Evolutionary conservation across 768 basidiomycete species (phyloP).

Genomic region (Tulasnella sp.): DNA sequence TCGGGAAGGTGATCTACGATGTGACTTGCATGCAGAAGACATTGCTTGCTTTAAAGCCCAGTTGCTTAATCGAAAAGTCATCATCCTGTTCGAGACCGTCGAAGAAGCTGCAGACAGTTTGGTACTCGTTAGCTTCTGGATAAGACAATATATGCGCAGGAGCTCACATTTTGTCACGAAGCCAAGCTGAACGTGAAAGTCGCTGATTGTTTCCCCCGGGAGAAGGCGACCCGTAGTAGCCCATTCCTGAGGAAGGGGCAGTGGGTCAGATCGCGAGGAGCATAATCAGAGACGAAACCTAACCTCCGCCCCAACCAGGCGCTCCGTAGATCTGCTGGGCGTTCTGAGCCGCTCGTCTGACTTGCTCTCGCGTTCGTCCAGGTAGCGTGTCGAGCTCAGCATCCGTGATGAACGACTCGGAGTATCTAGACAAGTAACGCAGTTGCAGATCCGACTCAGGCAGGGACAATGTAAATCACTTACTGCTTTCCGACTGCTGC

Average conservation of each 20-base stretch:
- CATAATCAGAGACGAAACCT: constrained; percentile 36
- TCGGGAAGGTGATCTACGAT: neutral
- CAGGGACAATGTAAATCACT: constrained; percentile 23
- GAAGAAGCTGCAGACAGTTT: constrained; percentile 34
- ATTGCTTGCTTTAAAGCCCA: constrained; percentile 71
- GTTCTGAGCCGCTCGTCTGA: constrained; percentile 49
- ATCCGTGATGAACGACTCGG: constrained; percentile 55
- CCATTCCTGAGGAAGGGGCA: neutral
- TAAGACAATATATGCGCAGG: neutral
- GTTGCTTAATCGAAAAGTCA: constrained; percentile 41
- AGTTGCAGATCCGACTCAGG: neutral
- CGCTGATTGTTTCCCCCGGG: constrained; percentile 1
- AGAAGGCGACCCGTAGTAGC: constrained; percentile 5
- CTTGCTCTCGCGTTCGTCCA: constrained; percentile 55
- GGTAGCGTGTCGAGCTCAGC: constrained; percentile 50
- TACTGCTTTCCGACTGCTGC: constrained; percentile 66
- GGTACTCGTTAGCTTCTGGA: neutral
- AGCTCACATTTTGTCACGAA: constrained; percentile 44
- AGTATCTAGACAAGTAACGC: constrained; percentile 40
- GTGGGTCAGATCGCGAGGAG: neutral
- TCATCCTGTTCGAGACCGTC: constrained; percentile 53
- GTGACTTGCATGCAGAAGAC: constrained; percentile 49
- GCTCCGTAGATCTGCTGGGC: constrained; percentile 22
- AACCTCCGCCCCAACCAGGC: constrained; percentile 28
- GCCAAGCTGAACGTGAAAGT: constrained; percentile 47